phyloP scores from a whole-genome alignment of 2,329 filamentous ascomycete species.

The Emergomyces orientalis region DNA sequence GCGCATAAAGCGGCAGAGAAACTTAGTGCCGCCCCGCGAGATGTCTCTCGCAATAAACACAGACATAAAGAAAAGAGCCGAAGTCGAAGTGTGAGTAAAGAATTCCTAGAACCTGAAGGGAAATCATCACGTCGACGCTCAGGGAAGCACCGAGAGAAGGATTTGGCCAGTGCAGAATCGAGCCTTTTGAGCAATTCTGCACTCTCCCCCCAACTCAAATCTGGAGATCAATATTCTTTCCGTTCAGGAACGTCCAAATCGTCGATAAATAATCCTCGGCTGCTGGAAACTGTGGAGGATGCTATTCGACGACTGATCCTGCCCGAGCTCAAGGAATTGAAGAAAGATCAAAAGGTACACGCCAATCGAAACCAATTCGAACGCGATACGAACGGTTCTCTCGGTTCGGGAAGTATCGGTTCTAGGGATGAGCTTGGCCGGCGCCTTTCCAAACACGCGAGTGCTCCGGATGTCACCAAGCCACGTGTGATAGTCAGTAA shows the following conservation, averaged over 20 bases:
- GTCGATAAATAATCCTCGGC: conserved; percentile 83
- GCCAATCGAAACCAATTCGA: conserved; percentile 62
- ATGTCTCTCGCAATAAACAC: conserved; percentile 36
- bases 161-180: conserved; percentile 49
- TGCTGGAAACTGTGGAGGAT: conserved; percentile 86
- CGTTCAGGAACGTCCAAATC: conserved; percentile 54
- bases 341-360: conserved; percentile 76
- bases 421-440: conserved; percentile 48
- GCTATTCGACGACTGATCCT: conserved; percentile 82
- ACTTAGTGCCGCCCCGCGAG: conserved; percentile 44
- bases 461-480: conserved; percentile 51
- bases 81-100: conserved; percentile 39
- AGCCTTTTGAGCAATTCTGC: conserved; percentile 52
- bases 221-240: conserved; percentile 50
- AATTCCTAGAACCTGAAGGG: conserved; percentile 35
- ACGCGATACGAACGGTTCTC: conserved; percentile 52
- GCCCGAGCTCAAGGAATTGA: conserved; percentile 83
- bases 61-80: conserved; percentile 37
- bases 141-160: conserved; percentile 37
- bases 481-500: conserved; percentile 53
- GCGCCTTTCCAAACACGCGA: conserved; percentile 48
- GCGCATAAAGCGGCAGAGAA: conserved; percentile 62
- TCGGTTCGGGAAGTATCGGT: conserved; percentile 47
- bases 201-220: conserved; percentile 45
- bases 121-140: conserved; percentile 5